A percentile compares a stretch with the other conserved stretches of the same genome.
Evolutionary conservation across 164 flowering plant genomes (phyloP).

Genomic region (Taxillus chinensis): DNA sequence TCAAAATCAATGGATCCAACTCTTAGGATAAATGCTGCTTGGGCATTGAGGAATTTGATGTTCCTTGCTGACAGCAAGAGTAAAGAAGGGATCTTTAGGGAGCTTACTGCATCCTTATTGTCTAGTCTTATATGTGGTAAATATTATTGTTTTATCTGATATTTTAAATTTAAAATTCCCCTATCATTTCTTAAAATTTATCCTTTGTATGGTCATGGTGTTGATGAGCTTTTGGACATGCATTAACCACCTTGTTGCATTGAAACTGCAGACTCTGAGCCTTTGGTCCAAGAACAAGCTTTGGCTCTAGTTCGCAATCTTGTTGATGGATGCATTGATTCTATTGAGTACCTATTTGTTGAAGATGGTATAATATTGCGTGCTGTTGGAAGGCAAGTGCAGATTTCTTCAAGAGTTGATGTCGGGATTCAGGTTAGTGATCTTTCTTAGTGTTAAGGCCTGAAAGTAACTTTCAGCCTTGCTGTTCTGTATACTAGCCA

Average conservation of each 20-base stretch:
- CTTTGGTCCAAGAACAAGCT: constrained; percentile 83
- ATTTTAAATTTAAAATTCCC: too few relatives aligned
- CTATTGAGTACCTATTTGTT: constrained; percentile 47
- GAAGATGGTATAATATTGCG: constrained; percentile 58
- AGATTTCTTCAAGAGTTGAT: constrained; percentile 39
- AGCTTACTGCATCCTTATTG: constrained; percentile 54
- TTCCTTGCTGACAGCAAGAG: constrained; percentile 56
- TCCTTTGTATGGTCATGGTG: not conserved
- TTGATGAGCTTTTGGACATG: not conserved
- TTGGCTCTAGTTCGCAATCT: constrained; percentile 83
- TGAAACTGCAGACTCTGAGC: constrained; percentile 61
- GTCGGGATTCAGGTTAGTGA: constrained; percentile 64
- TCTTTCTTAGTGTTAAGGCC: constrained; percentile 2
- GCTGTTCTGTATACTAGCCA: too few relatives aligned
- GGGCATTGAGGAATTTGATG: constrained; percentile 79
- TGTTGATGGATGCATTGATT: constrained; percentile 60
- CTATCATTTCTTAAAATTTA: not conserved
- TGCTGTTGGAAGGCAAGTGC: constrained; percentile 68
- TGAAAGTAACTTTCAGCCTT: too few relatives aligned
- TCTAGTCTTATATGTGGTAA: constrained; percentile 78
- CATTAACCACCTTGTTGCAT: not conserved
- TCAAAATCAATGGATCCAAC: constrained; percentile 78
- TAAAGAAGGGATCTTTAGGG: constrained; percentile 51
- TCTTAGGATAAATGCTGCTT: constrained; percentile 56
- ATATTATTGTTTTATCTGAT: constrained; percentile 7